A percentile compares a stretch with the other conserved stretches of the same genome.
Evolutionary conservation across 257 asterid genomes (phyloP).

Genomic region (Jasminum sambac): DNA sequence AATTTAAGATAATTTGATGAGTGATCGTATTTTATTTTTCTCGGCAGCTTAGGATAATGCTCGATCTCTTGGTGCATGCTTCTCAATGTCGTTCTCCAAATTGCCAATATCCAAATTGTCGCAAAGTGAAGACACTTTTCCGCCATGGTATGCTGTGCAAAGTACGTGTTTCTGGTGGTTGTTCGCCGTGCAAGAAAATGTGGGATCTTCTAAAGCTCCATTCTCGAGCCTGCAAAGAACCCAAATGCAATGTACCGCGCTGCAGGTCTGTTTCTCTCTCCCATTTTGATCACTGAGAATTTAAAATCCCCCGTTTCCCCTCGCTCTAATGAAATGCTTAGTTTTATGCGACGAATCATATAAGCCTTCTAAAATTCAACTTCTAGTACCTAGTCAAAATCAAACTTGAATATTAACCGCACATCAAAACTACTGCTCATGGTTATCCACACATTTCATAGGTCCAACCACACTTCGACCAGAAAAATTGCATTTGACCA

Average conservation of each 20-base stretch:
- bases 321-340: not conserved
- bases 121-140: constrained; percentile 96
- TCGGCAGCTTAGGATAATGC: constrained; percentile 92
- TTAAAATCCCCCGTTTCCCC: not conserved
- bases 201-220: constrained; percentile 97
- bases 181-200: constrained; percentile 90
- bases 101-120: constrained; percentile 90
- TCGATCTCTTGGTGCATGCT: constrained; percentile 94
- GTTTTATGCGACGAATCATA: not conserved
- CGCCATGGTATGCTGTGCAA: constrained; percentile 92
- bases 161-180: constrained; percentile 88
- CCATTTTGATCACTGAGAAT: not conserved
- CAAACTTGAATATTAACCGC: no score
- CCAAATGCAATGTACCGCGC: constrained; percentile 86
- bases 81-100: constrained; percentile 79
- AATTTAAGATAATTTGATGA: no score
- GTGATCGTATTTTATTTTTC: constrained; percentile 15
- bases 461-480: no score
- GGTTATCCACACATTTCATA: no score
- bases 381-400: no score
- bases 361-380: no score
- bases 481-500: no score
- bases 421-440: no score
- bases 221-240: constrained; percentile 93
- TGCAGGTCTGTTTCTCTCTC: constrained; percentile 64